Evolutionary conservation across 2,329 filamentous ascomycete genomes (phyloP).

Genomic region (Stemphylium lycopersici): DNA sequence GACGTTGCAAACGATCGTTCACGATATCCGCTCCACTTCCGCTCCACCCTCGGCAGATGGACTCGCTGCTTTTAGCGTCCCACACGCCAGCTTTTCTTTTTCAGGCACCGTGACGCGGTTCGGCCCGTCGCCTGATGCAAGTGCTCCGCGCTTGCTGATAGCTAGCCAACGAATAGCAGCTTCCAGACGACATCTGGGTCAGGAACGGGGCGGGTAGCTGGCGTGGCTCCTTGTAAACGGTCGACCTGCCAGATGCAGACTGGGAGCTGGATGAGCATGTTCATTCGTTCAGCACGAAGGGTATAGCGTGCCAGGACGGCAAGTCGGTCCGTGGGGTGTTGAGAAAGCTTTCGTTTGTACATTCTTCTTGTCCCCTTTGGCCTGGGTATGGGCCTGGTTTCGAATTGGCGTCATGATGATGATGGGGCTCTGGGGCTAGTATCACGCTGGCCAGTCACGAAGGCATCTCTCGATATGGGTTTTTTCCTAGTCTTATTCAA

Average conservation of each 20-base stretch:
- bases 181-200: conserved; percentile 11
- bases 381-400: conserved; percentile 11
- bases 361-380: conserved; percentile 11
- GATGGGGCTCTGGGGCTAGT: conserved; percentile 1
- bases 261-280: conserved; percentile 9
- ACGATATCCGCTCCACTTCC: conserved; percentile 28
- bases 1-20: conserved; percentile 21
- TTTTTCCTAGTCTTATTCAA: conserved; percentile 6
- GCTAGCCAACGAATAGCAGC: conserved; percentile 40
- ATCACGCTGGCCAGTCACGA: conserved; percentile 1
- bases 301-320: conserved; percentile 10
- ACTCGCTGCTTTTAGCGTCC: conserved; percentile 41
- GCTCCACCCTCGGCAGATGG: conserved; percentile 25
- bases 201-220: conserved; percentile 15
- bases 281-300: conserved; percentile 22
- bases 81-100: conserved; percentile 37
- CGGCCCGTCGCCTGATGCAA: conserved; percentile 42
- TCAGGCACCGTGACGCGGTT: conserved; percentile 36
- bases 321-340: conserved; percentile 4
- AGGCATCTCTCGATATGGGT: background rate
- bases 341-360: background rate
- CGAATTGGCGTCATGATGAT: conserved; percentile 12
- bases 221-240: conserved; percentile 20
- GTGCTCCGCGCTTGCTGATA: conserved; percentile 30
- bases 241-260: conserved; percentile 8